Base-by-base conservation (phyloP, 164 flowering plant species). In the Taxillus chinensis region DNA sequence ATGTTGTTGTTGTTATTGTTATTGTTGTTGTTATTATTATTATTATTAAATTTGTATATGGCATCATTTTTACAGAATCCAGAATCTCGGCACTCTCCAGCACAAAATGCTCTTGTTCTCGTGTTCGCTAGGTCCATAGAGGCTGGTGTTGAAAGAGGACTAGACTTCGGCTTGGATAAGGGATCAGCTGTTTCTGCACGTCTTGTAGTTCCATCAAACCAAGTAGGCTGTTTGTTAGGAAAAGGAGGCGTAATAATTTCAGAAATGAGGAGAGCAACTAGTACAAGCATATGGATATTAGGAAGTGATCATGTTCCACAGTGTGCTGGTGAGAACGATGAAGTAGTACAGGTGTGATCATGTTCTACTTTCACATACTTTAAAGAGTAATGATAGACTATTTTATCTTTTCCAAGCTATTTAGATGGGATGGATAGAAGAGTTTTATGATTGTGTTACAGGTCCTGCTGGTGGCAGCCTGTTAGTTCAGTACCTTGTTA, bases 191-290 rank as follows among this genome's bases (percentile, higher is more conserved):
- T 82, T 62, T 62, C 73, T 58, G 89, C 87, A 39, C 77, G 86
- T 64, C 79, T 92, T 73, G 74, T 86, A 14, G 77, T 90, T 45
- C 78, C 82, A 64, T 58, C 85, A 45, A 80, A 69, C 57, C 84
- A 85, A 72, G 81, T 84, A 62, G 96, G 98, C 69, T 88, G 96
- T 63, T 73, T 92, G 70, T 60, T 92, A 78, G 97, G 96, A 14
- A 88, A 83, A 80, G 95, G 95, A 73, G 98, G 98, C 8, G 56
- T 69, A 5, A 79, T 86, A 68, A 71, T 93, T 41, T 66, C 90
- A 49, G 92, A 86, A 61, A 86, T 90, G 75, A 83, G 98, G 70
- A 90, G 67, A 65, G 62, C 14, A 46, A 90, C 95, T 66, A 84
- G 96, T 62, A 62, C 98, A 57, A 55, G 64, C 48, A 82, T 93